Evolutionary conservation across 768 basidiomycete genomes (phyloP).

Genomic region (Scleroderma bovista): DNA sequence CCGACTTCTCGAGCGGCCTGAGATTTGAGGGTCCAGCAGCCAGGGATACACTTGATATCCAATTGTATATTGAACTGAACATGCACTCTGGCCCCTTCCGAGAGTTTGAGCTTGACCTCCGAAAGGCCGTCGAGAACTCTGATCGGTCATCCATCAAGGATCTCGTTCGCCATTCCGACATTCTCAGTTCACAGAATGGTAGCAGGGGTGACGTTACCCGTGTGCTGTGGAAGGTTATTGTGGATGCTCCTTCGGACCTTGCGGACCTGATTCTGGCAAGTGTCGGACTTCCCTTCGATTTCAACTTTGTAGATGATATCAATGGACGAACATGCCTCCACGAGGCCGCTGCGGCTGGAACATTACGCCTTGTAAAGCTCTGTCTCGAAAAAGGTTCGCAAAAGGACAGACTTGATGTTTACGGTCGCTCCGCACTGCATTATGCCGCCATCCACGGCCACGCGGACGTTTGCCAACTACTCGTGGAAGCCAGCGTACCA

Average conservation of each 20-base stretch:
- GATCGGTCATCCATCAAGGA: slow-evolving; percentile 61
- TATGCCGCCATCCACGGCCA: slow-evolving; percentile 96
- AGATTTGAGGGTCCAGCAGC: slow-evolving; percentile 77
- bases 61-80: slow-evolving; percentile 59
- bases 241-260: slow-evolving; percentile 70
- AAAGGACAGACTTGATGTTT: slow-evolving; percentile 76
- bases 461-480: slow-evolving; percentile 62
- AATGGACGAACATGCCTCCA: slow-evolving; percentile 93
- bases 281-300: slow-evolving; percentile 71
- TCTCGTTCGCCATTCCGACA: slow-evolving; percentile 64
- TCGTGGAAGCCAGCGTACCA: slow-evolving; percentile 64
- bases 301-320: slow-evolving; percentile 91
- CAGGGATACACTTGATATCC: slow-evolving; percentile 69
- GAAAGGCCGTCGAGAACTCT: slow-evolving; percentile 62
- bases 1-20: slow-evolving; percentile 67
- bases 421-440: slow-evolving; percentile 90
- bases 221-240: slow-evolving; percentile 91
- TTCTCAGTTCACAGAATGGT: slow-evolving; percentile 54
- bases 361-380: slow-evolving; percentile 66
- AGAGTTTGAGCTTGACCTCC: slow-evolving; percentile 85
- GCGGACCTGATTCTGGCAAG: slow-evolving; percentile 71
- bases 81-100: slow-evolving; percentile 68
- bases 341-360: slow-evolving; percentile 85
- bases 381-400: slow-evolving; percentile 72
- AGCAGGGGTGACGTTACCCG: slow-evolving; percentile 71